Conservation (phyloP, 805 yeast genomes). For the Kodamaea hsintzibuensis region DNA sequence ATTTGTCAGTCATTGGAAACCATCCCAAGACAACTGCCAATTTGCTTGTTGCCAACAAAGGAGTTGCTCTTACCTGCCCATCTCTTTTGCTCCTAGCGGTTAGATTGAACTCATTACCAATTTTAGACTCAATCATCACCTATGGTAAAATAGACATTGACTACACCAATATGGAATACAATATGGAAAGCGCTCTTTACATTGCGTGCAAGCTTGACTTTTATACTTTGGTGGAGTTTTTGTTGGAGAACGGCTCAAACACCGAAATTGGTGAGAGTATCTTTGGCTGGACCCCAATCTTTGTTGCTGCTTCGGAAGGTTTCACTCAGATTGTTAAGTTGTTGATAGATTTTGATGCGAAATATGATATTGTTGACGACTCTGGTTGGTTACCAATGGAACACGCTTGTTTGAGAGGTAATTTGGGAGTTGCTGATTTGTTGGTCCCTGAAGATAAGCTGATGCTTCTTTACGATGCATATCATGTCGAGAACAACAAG, state of each 20-base stretch:
- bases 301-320: constrained; percentile 89
- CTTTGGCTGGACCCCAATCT: constrained; percentile 94
- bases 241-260: constrained; percentile 63
- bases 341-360: constrained; percentile 56
- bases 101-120: constrained; percentile 58
- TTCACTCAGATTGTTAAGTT: constrained; percentile 53
- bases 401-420: constrained; percentile 91
- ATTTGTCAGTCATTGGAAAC: constrained; percentile 76
- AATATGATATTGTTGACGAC: constrained; percentile 60
- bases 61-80: constrained; percentile 49
- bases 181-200: constrained; percentile 78
- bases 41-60: constrained; percentile 49
- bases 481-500: constrained; percentile 35
- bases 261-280: constrained; percentile 73
- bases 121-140: constrained; percentile 53
- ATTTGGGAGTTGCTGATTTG: constrained; percentile 64
- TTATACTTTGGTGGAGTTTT: constrained; percentile 49
- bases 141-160: constrained; percentile 65
- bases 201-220: constrained; percentile 70
- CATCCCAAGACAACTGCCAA: constrained; percentile 76
- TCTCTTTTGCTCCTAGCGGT: constrained; percentile 66
- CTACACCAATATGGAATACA: constrained; percentile 56
- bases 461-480: constrained; percentile 36
- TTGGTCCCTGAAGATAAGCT: constrained; percentile 50
- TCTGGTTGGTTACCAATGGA: constrained; percentile 99